Evolutionary conservation across 805 yeast genomes (phyloP), one percentile per base, ranked within the genome.

Genomic region (Metschnikowia peoriensis): DNA sequence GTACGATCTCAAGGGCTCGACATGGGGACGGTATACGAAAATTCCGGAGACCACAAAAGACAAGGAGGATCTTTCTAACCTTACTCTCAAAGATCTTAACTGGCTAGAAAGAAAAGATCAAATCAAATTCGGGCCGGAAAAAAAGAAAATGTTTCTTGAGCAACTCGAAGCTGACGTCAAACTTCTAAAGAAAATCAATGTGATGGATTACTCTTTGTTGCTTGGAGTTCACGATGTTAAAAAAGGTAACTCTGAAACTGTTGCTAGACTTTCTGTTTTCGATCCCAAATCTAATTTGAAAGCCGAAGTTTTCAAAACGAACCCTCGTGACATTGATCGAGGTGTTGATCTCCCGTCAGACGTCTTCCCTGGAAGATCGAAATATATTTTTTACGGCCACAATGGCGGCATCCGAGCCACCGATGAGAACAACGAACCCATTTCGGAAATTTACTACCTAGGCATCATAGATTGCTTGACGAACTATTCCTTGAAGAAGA

Each of bases 401-500:
- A 91, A 88, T 66, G 97, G 97, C 15, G 98, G 97, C 3, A 82
- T 88, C 40, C 75, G 86, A 46, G 85, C 93, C 4, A 84, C 96
- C 1, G 81, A 85, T 62, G 84, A 75, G 49, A 61, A 78, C 34
- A 77, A 86, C 63, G 77, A 81, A 44, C 88, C 89, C 27, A 63
- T 81, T 37, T 76, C 82, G 32, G 81, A 86, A 50, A 81, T 93
- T 7, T 94, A 94, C 70, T 94, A 92, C 63, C 72, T 94, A 61
- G 99, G 99, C 8, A 86, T 94, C 38, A 94, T 94, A 57, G 99
- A 94, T 66, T 93, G 97, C 69, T 75, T 94, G 59, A 94, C 99
- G 0, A 82, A 83, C 57, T 89, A 89, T 61, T 83, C 88, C 0
- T 68, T 85, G 22, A 72, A 83, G 58, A 94, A 94, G 66, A 79